Conservation (phyloP, 257 asterid species). For the Salvia rosmarinus region DNA sequence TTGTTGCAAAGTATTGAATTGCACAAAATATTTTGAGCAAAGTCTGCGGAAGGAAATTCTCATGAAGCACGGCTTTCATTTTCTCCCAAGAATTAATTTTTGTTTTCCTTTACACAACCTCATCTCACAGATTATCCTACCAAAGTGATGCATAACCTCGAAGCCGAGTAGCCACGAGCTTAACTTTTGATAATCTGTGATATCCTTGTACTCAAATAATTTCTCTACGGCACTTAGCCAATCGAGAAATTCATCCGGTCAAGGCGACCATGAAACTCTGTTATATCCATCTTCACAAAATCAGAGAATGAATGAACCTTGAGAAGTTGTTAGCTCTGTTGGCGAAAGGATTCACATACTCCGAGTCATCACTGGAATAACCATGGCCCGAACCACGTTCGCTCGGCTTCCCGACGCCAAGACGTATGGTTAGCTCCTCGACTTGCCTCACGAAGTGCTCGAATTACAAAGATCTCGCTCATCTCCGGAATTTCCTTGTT, state of each 20-base stretch:
- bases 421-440: slow-evolving; percentile 29
- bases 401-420: slow-evolving; percentile 32
- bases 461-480: slow-evolving; percentile 32
- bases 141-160: slow-evolving; percentile 27
- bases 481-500: slow-evolving; percentile 7
- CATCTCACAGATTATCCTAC: background rate
- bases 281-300: background rate
- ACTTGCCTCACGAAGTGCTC: slow-evolving; percentile 29
- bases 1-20: background rate
- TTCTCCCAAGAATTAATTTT: background rate
- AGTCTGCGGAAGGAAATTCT: slow-evolving; percentile 6
- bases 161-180: slow-evolving; percentile 20
- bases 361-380: slow-evolving; percentile 23
- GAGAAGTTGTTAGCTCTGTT: background rate
- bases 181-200: background rate
- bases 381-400: slow-evolving; percentile 15
- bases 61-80: background rate
- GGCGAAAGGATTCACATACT: slow-evolving; percentile 18
- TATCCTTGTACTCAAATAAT: background rate
- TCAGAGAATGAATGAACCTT: background rate
- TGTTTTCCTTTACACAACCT: background rate
- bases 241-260: slow-evolving; percentile 25
- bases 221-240: slow-evolving; percentile 19
- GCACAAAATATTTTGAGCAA: slow-evolving; percentile 13
- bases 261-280: slow-evolving; percentile 26